These are phyloP conservation scores for Anacardium occidentale DNA, from an alignment of 345 rosid species.

Conservation along the genomic window DNA sequence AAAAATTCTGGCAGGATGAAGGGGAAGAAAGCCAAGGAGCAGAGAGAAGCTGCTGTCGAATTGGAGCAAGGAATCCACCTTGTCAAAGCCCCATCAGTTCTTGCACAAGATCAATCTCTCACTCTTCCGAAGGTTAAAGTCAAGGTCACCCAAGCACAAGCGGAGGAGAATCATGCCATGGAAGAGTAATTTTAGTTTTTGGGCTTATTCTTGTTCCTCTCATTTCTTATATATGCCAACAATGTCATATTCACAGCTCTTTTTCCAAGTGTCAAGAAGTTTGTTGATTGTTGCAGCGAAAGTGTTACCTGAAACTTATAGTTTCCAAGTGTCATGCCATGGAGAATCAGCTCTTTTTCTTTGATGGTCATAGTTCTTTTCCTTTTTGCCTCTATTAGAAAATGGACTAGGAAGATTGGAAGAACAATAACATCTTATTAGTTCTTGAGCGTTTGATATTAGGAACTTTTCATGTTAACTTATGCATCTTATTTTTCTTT, in stretches of 20 bases:
- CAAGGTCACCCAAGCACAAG: constrained; percentile 36
- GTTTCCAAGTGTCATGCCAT: background rate
- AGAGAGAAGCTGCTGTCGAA: constrained; percentile 36
- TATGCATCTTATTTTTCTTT: too few species aligned
- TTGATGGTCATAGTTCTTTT: background rate
- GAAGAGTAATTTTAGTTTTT: constrained; percentile 52
- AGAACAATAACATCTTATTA: too few species aligned
- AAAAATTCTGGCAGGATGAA: constrained; percentile 50
- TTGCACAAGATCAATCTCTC: constrained; percentile 35
- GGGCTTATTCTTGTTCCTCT: background rate
- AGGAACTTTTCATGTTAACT: too few species aligned
- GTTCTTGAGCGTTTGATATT: too few species aligned
- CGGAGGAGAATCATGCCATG: constrained; percentile 59
- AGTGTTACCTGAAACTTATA: constrained; percentile 13
- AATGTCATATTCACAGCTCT: background rate
- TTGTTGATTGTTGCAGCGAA: background rate
- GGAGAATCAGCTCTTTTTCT: background rate
- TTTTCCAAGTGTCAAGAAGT: background rate
- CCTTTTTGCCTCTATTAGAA: background rate
- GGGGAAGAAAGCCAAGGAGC: constrained; percentile 43
- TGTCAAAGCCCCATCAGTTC: constrained; percentile 52
- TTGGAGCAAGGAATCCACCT: constrained; percentile 50
- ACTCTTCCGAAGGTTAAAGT: constrained; percentile 60
- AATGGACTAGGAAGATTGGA: background rate
- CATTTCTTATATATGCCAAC: background rate